A percentile compares a stretch with the other conserved stretches of the same genome.
Evolutionary conservation across 306 rosid genomes (phyloP).

Genomic region (Albizia julibrissin): DNA sequence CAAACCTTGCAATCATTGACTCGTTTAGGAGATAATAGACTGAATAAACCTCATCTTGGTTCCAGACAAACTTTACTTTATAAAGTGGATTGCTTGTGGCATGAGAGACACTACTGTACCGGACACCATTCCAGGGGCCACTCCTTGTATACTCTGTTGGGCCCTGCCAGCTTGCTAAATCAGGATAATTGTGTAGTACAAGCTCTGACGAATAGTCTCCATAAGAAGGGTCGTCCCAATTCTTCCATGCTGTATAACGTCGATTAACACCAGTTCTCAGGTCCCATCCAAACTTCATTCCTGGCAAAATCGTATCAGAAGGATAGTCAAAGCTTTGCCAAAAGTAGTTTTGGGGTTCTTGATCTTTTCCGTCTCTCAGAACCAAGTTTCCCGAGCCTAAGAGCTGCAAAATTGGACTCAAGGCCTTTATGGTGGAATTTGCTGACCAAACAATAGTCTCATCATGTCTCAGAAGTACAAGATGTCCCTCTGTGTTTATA

Average conservation of each 20-base stretch:
- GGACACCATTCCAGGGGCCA: slow-evolving; percentile 3
- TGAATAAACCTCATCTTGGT: not conserved
- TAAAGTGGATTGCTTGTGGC: not conserved
- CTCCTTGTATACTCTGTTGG: not conserved
- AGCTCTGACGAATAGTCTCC: slow-evolving; percentile 13
- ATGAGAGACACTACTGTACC: not conserved
- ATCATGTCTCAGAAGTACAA: slow-evolving; percentile 27
- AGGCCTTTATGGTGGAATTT: not conserved
- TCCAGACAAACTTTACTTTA: not conserved
- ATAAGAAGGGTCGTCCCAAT: slow-evolving; percentile 28
- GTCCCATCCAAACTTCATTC: slow-evolving; percentile 44
- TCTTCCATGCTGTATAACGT: slow-evolving; percentile 29
- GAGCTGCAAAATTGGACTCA: slow-evolving; percentile 24
- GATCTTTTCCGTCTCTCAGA: slow-evolving; percentile 28
- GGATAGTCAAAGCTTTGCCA: slow-evolving; percentile 52
- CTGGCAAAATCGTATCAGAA: slow-evolving; percentile 25
- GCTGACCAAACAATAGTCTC: slow-evolving; percentile 40
- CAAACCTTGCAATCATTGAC: not conserved
- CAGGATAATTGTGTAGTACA: not conserved
- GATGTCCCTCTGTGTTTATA: slow-evolving; percentile 24
- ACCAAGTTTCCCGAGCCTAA: slow-evolving; percentile 46
- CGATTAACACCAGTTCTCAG: slow-evolving; percentile 7
- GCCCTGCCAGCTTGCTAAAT: not conserved
- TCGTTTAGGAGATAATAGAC: not conserved
- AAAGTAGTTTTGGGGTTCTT: slow-evolving; percentile 8